Percentiles rank a stretch among this genome's conserved stretches.
Conservation (phyloP, 139 green algal genomes). For the Tetradesmus obliquus region DNA sequence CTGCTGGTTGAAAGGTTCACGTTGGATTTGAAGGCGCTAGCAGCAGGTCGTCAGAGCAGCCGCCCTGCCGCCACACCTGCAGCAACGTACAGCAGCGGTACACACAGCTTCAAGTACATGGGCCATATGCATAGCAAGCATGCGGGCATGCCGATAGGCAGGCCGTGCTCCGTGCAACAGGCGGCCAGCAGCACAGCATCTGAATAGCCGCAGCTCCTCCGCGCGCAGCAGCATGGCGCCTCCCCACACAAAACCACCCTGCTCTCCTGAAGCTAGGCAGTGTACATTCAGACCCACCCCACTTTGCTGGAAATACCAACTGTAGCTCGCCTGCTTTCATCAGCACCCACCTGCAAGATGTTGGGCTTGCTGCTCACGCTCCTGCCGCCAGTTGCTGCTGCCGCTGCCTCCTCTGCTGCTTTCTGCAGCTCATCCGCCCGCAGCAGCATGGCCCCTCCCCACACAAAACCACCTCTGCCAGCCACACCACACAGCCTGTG, state of each 20-base stretch:
- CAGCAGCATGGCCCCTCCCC: too few species aligned
- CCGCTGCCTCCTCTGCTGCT: not conserved
- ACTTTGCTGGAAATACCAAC: too few species aligned
- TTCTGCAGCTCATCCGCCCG: not conserved
- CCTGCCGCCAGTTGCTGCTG: not conserved
- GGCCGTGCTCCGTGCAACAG: conserved; percentile 61
- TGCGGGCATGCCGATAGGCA: conserved; percentile 75
- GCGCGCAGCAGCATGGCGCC: not conserved
- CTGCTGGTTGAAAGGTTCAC: too few species aligned
- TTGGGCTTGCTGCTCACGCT: not conserved
- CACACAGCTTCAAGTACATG: not conserved
- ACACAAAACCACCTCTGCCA: too few species aligned
- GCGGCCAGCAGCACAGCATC: conserved; percentile 92
- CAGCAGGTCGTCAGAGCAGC: not conserved
- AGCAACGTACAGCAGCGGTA: too few species aligned
- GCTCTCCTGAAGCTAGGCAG: too few species aligned
- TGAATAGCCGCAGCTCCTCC: conserved; percentile 77
- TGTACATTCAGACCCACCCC: too few species aligned
- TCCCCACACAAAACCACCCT: too few species aligned
- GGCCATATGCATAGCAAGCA: too few species aligned
- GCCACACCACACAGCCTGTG: not conserved
- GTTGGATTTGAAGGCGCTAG: too few species aligned
- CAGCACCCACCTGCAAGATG: conserved; percentile 62
- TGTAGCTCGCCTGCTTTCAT: not conserved
- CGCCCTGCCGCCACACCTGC: not conserved